phyloP scores from a whole-genome alignment of 805 yeast genomes.

The Ascoidea tarda region DNA sequence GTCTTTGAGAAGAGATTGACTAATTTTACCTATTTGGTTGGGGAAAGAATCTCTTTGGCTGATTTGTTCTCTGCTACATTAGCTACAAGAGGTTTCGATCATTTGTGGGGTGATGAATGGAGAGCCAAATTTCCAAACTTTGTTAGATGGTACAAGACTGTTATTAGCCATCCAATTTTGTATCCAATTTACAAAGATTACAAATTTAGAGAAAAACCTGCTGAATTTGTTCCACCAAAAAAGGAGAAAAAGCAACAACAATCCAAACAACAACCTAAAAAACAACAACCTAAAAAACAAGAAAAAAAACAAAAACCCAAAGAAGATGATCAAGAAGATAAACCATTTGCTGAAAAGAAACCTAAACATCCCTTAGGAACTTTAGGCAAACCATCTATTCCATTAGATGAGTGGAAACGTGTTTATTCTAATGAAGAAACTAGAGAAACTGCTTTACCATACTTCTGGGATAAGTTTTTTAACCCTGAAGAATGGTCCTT shows the following conservation, averaged over 20 bases:
- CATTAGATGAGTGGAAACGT: constrained; percentile 92
- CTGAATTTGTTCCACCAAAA: constrained; percentile 25
- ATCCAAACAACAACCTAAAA: not conserved
- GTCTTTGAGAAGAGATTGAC: constrained; percentile 43
- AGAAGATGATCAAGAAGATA: constrained; percentile 21
- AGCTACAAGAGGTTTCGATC: constrained; percentile 38
- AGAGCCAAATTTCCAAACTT: constrained; percentile 45
- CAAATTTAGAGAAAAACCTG: constrained; percentile 48
- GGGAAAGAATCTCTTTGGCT: constrained; percentile 53
- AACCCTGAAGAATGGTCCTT: constrained; percentile 89
- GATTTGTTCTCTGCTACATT: constrained; percentile 42
- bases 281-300: constrained; percentile 45
- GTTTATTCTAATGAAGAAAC: constrained; percentile 95
- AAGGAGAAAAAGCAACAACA: constrained; percentile 46
- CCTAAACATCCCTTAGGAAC: constrained; percentile 85
- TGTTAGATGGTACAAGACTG: constrained; percentile 62
- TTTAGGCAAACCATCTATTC: constrained; percentile 57
- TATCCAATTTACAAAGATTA: constrained; percentile 32
- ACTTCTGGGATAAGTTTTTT: constrained; percentile 91
- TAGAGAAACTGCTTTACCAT: constrained; percentile 85
- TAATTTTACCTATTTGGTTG: constrained; percentile 53
- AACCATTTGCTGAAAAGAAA: constrained; percentile 49
- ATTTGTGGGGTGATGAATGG: constrained; percentile 52
- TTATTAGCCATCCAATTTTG: constrained; percentile 29
- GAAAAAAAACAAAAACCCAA: constrained; percentile 24